Conservation (phyloP, 2,329 filamentous ascomycete genomes). For the Blumeriella jaapii region DNA sequence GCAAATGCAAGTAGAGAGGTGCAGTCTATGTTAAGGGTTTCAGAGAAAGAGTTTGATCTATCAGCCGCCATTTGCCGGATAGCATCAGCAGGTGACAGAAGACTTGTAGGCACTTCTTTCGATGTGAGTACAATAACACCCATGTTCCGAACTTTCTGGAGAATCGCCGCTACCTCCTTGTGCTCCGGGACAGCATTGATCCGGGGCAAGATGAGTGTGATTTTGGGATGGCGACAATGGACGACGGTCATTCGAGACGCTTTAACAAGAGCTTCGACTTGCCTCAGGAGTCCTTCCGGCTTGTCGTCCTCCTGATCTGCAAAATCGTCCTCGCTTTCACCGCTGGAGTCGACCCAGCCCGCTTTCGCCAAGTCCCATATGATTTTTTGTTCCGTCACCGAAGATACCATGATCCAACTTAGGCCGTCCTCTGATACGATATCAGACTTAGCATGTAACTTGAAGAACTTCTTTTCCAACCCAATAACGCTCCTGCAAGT, state of each 20-base stretch:
- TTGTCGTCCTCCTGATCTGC: slow-evolving; percentile 33
- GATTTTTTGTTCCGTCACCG: slow-evolving; percentile 49
- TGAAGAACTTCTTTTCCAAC: slow-evolving; percentile 46
- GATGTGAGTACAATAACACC: slow-evolving; percentile 27
- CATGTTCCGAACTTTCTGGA: slow-evolving; percentile 42
- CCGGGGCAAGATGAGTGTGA: slow-evolving; percentile 50
- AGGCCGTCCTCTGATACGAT: slow-evolving; percentile 50
- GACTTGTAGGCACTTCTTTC: slow-evolving; percentile 18
- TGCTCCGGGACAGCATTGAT: slow-evolving; percentile 35
- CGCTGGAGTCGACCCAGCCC: slow-evolving; percentile 43
- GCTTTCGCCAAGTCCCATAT: slow-evolving; percentile 59
- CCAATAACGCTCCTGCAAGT: slow-evolving; percentile 41
- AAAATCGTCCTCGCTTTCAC: slow-evolving; percentile 31
- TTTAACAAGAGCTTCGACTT: slow-evolving; percentile 44
- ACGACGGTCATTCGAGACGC: slow-evolving; percentile 46
- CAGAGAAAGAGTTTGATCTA: slow-evolving; percentile 29
- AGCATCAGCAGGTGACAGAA: slow-evolving; percentile 15
- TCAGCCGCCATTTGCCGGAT: slow-evolving; percentile 29
- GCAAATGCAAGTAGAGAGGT: slow-evolving; percentile 57
- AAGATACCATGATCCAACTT: slow-evolving; percentile 59
- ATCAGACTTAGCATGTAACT: slow-evolving; percentile 46
- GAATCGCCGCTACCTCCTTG: slow-evolving; percentile 42
- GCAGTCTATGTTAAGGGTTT: slow-evolving; percentile 43
- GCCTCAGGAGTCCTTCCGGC: slow-evolving; percentile 44
- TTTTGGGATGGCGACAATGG: slow-evolving; percentile 45